Base-by-base conservation (phyloP, 2,329 filamentous ascomycete species). In the Trichoderma koningiopsis region DNA sequence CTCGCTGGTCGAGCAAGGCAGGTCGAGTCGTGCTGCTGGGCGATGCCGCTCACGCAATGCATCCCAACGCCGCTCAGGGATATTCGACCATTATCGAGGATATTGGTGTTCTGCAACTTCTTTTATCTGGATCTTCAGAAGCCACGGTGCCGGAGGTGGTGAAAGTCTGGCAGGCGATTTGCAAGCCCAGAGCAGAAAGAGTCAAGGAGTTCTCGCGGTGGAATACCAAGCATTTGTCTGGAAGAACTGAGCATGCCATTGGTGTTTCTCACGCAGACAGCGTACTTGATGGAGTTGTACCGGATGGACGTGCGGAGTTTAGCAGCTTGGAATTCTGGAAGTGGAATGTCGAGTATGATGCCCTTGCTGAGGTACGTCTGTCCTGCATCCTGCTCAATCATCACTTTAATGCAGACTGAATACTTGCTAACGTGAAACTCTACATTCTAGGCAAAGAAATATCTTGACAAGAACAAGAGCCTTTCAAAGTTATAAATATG, bases 321-420 rank as follows among this genome's bases (percentile, higher is more conserved):
- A 43, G 57, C 22, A 60, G 60, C 14, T n/a, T 58, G 35, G 70
- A 68, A 27, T 71, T 71, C 43, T 65, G 57, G 53, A 71, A 69
- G 43, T 71, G 70, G 67, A 62, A 55, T n/a, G 29, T 40, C 57
- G 59, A 73, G 66, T 71, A 74, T 68, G 68, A 71, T 63, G 67
- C 67, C 8, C 37, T 72, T 37, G 43, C 80, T 76, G 27, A 70
- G 69, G 76, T 68, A 11, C n/a, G 53, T 58, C 35, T 16, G n/a
- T n/a, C n/a, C n/a, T n/a, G n/a, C n/a, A n/a, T n/a, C n/a, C n/a
- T n/a, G n/a, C n/a, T n/a, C n/a, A n/a, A n/a, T n/a, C n/a, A n/a
- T n/a, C n/a, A n/a, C n/a, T n/a, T n/a, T n/a, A n/a, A n/a, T n/a
- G n/a, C n/a, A n/a, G n/a, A n/a, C n/a, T n/a, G n/a, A n/a, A n/a